Evolutionary conservation across 495 filamentous ascomycete genomes (phyloP).

Genomic region (Pyrenopolyporus hunteri): DNA sequence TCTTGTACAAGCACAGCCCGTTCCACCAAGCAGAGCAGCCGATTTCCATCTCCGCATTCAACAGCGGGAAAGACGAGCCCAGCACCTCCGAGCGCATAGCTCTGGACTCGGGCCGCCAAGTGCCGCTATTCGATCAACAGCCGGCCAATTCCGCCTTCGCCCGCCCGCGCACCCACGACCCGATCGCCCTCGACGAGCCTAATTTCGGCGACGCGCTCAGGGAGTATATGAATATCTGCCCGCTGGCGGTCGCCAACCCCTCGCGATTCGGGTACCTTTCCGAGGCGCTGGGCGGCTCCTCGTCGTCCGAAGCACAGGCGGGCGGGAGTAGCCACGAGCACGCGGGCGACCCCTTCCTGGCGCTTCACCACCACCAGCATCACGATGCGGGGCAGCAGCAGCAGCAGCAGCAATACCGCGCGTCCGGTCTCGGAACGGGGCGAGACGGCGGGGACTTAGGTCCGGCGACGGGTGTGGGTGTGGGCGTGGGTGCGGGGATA

Average conservation of each 20-base stretch:
- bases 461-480: background rate
- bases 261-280: constrained; percentile 25
- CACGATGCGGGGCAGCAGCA: too few species aligned
- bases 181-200: constrained; percentile 16
- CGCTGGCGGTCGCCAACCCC: constrained; percentile 1
- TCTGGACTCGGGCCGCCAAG: constrained; percentile 15
- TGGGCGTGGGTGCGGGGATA: background rate
- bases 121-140: constrained; percentile 20
- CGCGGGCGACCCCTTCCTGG: constrained; percentile 1
- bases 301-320: background rate
- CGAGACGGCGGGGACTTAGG: background rate
- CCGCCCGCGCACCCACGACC: constrained; percentile 13
- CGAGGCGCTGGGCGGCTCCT: background rate
- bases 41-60: background rate
- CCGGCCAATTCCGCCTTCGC: constrained; percentile 13
- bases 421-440: too few species aligned
- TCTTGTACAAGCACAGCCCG: background rate
- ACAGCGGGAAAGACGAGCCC: background rate
- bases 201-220: constrained; percentile 21
- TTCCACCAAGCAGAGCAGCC: constrained; percentile 1
- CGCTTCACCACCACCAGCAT: too few species aligned
- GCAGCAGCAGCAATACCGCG: too few species aligned
- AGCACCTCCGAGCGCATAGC: constrained; percentile 1
- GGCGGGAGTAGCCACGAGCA: background rate
- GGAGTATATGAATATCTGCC: constrained; percentile 16